A percentile compares a stretch with the other conserved stretches of the same genome.
phyloP scores from a whole-genome alignment of 192 early-diverging fungal genomes.

The Obelidium mucronatum region DNA sequence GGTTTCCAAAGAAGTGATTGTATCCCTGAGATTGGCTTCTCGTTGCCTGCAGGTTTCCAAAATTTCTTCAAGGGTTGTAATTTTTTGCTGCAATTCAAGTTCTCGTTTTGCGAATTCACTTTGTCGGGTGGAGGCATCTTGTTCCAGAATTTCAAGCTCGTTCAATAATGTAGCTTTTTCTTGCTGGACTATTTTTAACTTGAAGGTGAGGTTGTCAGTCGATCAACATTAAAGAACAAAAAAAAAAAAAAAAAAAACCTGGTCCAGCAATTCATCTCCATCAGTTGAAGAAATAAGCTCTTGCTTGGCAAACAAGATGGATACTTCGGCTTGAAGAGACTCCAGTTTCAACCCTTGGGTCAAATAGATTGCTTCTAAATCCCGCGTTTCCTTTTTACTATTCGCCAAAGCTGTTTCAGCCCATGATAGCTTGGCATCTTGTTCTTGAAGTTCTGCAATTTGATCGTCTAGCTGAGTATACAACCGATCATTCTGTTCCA shows the following conservation, averaged over 20 bases:
- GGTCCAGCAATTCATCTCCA: neutral
- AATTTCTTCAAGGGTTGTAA: too few relatives aligned
- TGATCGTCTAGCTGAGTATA: neutral
- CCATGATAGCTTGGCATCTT: neutral
- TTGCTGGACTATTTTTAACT: too few relatives aligned
- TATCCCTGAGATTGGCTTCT: too few relatives aligned
- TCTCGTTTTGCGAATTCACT: neutral
- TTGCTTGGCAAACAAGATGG: neutral
- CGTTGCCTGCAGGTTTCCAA: too few relatives aligned
- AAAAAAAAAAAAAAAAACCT: neutral
- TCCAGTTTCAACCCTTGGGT: neutral
- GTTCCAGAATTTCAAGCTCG: neutral
- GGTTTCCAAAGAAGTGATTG: too few relatives aligned
- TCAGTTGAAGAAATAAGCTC: neutral
- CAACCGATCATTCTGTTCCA: neutral
- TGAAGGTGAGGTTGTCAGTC: too few relatives aligned
- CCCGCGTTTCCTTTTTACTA: neutral
- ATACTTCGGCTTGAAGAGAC: neutral
- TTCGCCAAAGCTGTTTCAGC: neutral
- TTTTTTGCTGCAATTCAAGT: too few relatives aligned
- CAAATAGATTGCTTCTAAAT: constrained; percentile 22
- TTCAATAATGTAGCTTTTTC: neutral
- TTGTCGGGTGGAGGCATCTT: neutral
- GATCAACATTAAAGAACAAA: too few relatives aligned
- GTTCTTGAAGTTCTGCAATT: neutral